Percentiles rank a stretch among this genome's conserved stretches.
phyloP scores from a whole-genome alignment of 345 rosid genomes.

The Microthlaspi erraticum region DNA sequence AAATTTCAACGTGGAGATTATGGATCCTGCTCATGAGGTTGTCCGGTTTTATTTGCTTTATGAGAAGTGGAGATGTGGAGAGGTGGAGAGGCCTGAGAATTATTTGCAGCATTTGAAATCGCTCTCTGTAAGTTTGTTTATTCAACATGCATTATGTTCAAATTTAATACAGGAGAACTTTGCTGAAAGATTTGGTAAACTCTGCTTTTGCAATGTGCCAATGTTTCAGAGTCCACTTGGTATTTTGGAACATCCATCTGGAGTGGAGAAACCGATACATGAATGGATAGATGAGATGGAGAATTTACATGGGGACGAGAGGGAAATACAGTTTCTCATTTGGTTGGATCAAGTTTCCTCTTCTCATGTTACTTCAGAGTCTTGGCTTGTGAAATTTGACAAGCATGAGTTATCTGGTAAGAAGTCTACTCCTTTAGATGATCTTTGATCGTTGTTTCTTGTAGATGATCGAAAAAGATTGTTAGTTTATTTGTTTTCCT shows the following conservation, averaged over 20 bases:
- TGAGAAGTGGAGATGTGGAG: constrained; percentile 90
- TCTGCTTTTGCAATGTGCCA: constrained; percentile 29
- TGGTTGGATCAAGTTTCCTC: constrained; percentile 74
- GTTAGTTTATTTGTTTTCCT: neutral
- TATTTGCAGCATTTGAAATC: constrained; percentile 64
- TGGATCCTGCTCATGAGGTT: constrained; percentile 57
- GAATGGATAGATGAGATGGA: constrained; percentile 56
- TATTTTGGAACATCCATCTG: constrained; percentile 70
- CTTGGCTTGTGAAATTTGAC: constrained; percentile 78
- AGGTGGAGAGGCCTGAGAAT: constrained; percentile 65
- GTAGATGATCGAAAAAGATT: neutral
- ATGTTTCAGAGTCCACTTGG: constrained; percentile 66
- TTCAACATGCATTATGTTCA: neutral
- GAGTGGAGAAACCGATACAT: constrained; percentile 62
- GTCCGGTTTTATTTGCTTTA: constrained; percentile 69
- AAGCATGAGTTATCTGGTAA: constrained; percentile 81
- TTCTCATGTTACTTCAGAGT: constrained; percentile 60
- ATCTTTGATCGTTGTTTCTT: neutral
- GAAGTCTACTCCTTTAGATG: constrained; percentile 24
- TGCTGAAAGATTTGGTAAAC: neutral
- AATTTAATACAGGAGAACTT: neutral
- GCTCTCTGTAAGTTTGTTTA: constrained; percentile 59
- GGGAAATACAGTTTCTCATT: constrained; percentile 54
- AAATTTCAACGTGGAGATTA: constrained; percentile 38
- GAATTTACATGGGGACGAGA: constrained; percentile 60